Evolutionary conservation across 2,329 filamentous ascomycete species (phyloP).

Genomic region (Trichophyton verrucosum): DNA sequence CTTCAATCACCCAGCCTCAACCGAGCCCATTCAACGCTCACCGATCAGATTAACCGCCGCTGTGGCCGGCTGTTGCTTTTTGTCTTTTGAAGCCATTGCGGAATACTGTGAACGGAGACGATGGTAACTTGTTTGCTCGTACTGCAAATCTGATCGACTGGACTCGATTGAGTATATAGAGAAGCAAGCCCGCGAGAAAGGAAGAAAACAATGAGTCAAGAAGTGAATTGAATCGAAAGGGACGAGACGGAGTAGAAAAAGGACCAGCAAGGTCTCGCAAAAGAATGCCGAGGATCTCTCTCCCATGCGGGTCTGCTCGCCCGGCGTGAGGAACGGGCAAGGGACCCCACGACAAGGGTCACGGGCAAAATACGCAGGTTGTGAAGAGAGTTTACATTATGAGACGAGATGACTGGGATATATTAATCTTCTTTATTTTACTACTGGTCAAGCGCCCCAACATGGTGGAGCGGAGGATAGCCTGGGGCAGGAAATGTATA

Average conservation of each 20-base stretch:
- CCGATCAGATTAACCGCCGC: constrained; percentile 85
- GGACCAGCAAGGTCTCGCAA: background rate
- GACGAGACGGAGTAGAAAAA: constrained; percentile 1
- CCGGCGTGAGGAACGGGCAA: background rate
- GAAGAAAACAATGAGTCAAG: background rate
- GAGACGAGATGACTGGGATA: background rate
- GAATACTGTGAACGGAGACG: background rate
- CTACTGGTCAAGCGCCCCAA: background rate
- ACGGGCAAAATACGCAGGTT: background rate
- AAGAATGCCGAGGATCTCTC: constrained; percentile 1
- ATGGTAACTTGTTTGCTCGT: background rate
- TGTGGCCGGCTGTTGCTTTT: constrained; percentile 60
- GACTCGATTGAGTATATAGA: background rate
- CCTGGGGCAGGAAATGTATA: background rate
- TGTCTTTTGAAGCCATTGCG: constrained; percentile 8
- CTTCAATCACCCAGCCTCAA: constrained; percentile 2
- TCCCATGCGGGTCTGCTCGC: background rate
- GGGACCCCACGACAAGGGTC: background rate
- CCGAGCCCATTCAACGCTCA: constrained; percentile 33
- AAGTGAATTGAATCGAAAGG: background rate
- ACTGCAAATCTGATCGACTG: background rate
- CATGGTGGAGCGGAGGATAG: constrained; percentile 1
- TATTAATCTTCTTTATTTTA: background rate
- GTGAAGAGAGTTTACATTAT: constrained; percentile 2
- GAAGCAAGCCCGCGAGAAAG: background rate